Evolutionary conservation across 257 asterid species (phyloP).

Genomic region (Salvia miltiorrhiza): DNA sequence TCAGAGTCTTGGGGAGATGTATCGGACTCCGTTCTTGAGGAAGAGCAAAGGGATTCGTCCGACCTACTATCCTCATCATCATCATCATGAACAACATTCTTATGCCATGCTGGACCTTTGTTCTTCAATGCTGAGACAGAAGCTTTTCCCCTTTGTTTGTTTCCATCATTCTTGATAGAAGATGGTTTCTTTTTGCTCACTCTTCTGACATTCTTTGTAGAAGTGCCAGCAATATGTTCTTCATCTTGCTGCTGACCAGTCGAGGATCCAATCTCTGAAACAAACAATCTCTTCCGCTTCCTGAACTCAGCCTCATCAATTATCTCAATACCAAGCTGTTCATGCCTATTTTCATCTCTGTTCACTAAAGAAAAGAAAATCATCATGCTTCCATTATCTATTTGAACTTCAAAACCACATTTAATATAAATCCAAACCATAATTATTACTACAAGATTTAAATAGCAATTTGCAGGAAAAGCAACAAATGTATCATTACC

Average conservation of each 20-base stretch:
- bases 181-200: slow-evolving; percentile 1
- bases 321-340: background rate
- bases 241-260: background rate
- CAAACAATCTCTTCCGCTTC: background rate
- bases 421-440: background rate
- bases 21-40: slow-evolving; percentile 5
- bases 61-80: background rate
- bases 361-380: slow-evolving; percentile 13
- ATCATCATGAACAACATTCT: background rate
- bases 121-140: background rate
- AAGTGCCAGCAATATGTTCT: background rate
- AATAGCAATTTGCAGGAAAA: background rate
- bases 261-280: slow-evolving; percentile 6
- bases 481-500: slow-evolving; percentile 14
- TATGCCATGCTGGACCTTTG: background rate
- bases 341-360: slow-evolving; percentile 2
- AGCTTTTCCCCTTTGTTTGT: background rate
- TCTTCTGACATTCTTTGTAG: background rate
- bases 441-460: background rate
- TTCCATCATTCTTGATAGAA: background rate
- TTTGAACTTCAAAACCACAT: background rate
- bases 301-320: slow-evolving; percentile 22
- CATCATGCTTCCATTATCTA: background rate
- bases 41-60: background rate
- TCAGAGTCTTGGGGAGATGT: background rate